Evolutionary conservation across 129 eudicot species (phyloP), one percentile per base, ranked within the genome.

Genomic region (Lactuca saligna): DNA sequence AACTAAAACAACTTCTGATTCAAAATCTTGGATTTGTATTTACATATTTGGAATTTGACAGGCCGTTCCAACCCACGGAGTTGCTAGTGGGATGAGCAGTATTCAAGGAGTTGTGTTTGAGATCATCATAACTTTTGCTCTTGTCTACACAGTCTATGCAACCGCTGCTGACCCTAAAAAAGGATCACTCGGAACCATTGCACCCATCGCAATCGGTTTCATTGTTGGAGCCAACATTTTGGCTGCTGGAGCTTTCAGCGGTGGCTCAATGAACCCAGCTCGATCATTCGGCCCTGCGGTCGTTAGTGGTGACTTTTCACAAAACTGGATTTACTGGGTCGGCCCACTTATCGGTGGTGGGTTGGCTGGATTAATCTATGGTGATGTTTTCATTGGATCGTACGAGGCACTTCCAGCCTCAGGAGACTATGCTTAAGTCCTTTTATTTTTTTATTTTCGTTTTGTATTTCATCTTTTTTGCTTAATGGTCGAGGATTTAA

Each of bases 181-280:
- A 81, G 94, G 94, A 1, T 67, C 82, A 42, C 17, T 87, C 13
- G 94, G 89, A 8, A 81, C 41, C 3, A 56, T 84, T 65, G 94
- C 94, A 7, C 94, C 94, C 14, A 60, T 87, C 35, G 94, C 87
- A 6, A 87, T 87, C 44, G 94, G 89, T 10, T 76, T 84, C 66
- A 84, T 87, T 10, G 94, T 87, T 61, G 94, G 87, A 32, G 94
- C 94, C 50, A 87, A 87, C 78, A 87, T 83, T 64, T 79, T 87
- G 9, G 89, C 65, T 34, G 94, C 89, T 31, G 94, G 89, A 62
- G 87, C 85, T 3, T 87, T 84, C 49, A 84, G 82, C 55, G 89
- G 94, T 53, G 94, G 87, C 20, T 87, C 94, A 0, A 87, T 87
- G 93, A 87, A 87, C 84, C 92, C 90, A 13, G 90, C 84, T 13